Conservation (phyloP, 345 rosid genomes). For the rapeseed (Brassica napus) region DNA sequence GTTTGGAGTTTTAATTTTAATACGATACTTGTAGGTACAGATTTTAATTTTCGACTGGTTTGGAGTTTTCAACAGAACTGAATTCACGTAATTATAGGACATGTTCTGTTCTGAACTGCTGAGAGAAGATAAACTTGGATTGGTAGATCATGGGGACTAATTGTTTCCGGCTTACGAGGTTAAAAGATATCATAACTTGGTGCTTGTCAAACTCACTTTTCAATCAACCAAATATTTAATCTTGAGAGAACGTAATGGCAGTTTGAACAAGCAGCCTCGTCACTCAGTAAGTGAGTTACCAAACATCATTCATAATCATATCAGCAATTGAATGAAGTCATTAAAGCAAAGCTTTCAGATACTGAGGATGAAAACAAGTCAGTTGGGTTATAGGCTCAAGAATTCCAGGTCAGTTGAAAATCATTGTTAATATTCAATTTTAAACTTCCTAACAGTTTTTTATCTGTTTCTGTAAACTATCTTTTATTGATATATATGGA, state of each 20-base stretch:
- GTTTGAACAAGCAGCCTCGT: not conserved
- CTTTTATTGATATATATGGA: not conserved
- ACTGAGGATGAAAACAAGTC: not conserved
- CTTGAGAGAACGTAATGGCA: not conserved
- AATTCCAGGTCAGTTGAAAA: not conserved
- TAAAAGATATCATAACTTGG: not conserved
- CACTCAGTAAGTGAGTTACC: not conserved
- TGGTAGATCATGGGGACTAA: not conserved
- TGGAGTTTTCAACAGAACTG: not conserved
- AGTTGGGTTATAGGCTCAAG: not conserved
- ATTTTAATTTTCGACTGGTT: not conserved
- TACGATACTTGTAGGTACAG: too few relatives aligned
- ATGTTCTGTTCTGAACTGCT: not conserved
- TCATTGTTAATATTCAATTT: not conserved
- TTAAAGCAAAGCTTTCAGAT: not conserved
- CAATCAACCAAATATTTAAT: not conserved
- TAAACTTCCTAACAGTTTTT: not conserved
- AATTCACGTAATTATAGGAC: not conserved
- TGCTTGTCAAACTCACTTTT: not conserved
- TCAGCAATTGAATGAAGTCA: not conserved
- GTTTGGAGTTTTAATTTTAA: not conserved
- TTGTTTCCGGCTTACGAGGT: not conserved
- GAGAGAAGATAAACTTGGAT: not conserved
- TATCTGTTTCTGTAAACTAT: not conserved
- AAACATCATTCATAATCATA: not conserved